These are phyloP conservation scores for Eimeria zaria DNA, from an alignment of 169 alveolate genomes.

Conservation along the genomic window DNA sequence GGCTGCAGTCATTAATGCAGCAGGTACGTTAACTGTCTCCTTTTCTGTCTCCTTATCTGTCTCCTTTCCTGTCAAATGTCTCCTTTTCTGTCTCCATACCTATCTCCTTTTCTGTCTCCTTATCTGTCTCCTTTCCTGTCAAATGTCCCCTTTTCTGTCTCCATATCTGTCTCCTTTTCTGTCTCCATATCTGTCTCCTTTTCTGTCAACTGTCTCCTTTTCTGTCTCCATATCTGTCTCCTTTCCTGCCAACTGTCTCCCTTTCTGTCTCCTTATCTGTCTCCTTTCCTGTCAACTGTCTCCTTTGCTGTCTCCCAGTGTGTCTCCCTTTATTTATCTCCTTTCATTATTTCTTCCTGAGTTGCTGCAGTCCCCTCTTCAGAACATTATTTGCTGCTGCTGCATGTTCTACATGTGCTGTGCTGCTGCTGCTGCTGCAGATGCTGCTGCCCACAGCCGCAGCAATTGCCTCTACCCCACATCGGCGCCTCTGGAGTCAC, in stretches of 20 bases:
- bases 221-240: not conserved
- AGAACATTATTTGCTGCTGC: too few relatives aligned
- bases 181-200: not conserved
- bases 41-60: not conserved
- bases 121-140: too few relatives aligned
- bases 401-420: not conserved
- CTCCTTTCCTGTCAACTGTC: not conserved
- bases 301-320: not conserved
- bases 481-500: not conserved
- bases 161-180: not conserved
- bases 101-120: not conserved
- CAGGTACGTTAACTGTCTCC: not conserved
- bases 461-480: not conserved
- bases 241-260: not conserved
- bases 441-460: conserved; percentile 10
- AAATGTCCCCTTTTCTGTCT: too few relatives aligned
- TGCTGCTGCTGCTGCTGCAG: not conserved
- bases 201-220: not conserved
- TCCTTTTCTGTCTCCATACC: not conserved
- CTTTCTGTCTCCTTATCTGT: not conserved
- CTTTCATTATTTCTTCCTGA: not conserved
- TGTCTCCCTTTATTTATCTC: too few relatives aligned
- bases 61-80: conserved; percentile 1
- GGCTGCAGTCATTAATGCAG: not conserved
- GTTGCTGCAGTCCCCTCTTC: not conserved